Evolutionary conservation across 371 early-diverging fungal genomes (phyloP), one percentile per base, ranked within the genome.

Genomic region (Zopfochytrium polystomum): DNA sequence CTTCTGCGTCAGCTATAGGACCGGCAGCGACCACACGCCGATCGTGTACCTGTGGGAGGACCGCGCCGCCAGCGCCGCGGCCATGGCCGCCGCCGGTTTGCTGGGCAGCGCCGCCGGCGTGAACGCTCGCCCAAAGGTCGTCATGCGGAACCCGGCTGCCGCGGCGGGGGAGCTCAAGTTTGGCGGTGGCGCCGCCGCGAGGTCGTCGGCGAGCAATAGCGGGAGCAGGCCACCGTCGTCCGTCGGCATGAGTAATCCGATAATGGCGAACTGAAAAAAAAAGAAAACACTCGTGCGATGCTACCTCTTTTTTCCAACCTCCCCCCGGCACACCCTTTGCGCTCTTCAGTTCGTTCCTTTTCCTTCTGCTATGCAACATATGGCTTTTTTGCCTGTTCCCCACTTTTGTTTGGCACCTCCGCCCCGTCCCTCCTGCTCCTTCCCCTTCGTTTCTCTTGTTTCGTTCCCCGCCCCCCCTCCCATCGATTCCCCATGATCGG

Each of bases 21-120:
- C 38, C 38, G 38, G 38, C 38, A 38, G 38, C 38, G 38, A 38
- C 38, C 38, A 38, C 38, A 38, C 38, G 18, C 38, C 38, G 18
- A 38, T 38, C 38, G 18, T 38, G 7, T 18, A 38, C 18, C 7
- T 38, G 11, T 38, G 38, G 38, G 38, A 38, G 18, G 38, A 38
- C 38, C 38, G 38, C 18, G 7, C 38, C 18, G 11, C 11, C 7
- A 18, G 11, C 18, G 7, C 18, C 11, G 38, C 38, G 38, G 38
- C 38, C 7, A 38, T 38, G 38, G 38, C 18, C 38, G 7, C 38
- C 11, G 7, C 38, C 18, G n/a, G n/a, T n/a, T n/a, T n/a, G n/a
- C n/a, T n/a, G n/a, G n/a, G n/a, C n/a, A n/a, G n/a, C n/a, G n/a
- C n/a, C n/a, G n/a, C n/a, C n/a, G n/a, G n/a, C n/a, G n/a, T n/a